phyloP scores from a whole-genome alignment of 306 rosid species.

The Rubus parviflorus region DNA sequence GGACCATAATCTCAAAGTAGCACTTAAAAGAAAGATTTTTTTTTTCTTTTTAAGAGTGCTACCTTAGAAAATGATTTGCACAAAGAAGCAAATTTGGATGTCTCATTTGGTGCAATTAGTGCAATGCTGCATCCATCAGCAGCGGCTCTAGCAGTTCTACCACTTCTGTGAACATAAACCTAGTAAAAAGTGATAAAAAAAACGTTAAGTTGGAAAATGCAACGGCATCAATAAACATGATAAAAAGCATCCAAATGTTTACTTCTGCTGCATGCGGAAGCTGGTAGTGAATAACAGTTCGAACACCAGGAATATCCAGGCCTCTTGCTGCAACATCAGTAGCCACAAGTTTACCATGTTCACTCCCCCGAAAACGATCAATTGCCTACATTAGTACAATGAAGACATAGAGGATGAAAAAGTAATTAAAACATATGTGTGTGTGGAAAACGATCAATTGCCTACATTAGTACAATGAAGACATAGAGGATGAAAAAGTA shows the following conservation, averaged over 20 bases:
- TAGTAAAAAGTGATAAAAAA: constrained; percentile 25
- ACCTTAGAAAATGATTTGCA: constrained; percentile 97
- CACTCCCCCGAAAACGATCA: constrained; percentile 76
- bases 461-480: constrained; percentile 45
- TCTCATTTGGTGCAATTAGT: constrained; percentile 76
- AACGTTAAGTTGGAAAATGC: constrained; percentile 16
- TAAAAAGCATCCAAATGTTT: constrained; percentile 24
- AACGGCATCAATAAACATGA: constrained; percentile 11
- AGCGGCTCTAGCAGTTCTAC: constrained; percentile 96
- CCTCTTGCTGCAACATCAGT: constrained; percentile 97
- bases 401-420: not conserved
- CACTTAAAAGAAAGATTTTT: not conserved
- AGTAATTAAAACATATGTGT: too few species aligned
- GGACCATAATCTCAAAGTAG: not conserved
- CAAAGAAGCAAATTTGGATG: constrained; percentile 76
- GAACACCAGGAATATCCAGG: constrained; percentile 86
- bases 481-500: not conserved
- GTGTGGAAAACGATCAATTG: constrained; percentile 66
- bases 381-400: constrained; percentile 58
- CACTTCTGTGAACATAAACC: constrained; percentile 99
- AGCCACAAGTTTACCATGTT: constrained; percentile 80
- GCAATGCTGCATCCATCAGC: constrained; percentile 98
- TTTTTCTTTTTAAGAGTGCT: not conserved
- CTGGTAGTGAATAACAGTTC: constrained; percentile 96
- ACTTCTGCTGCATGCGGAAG: constrained; percentile 99